phyloP scores from a whole-genome alignment of 768 basidiomycete species.

The Suillus bovinus region DNA sequence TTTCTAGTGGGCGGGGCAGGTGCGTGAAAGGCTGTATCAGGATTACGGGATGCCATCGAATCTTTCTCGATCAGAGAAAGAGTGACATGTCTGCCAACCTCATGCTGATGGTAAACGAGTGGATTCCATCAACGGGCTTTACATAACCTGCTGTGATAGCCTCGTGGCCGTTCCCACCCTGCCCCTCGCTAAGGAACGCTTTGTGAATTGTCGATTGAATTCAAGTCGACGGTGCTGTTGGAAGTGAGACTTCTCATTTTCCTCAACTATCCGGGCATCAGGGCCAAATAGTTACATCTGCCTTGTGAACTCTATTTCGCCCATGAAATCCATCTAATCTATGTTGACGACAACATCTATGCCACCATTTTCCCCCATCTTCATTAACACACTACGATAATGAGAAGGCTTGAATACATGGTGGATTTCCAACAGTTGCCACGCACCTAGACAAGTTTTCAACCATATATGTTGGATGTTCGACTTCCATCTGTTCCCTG shows the following conservation, averaged over 20 bases:
- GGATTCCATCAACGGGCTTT: not conserved
- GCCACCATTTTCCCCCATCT: constrained; percentile 38
- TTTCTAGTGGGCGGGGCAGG: not conserved
- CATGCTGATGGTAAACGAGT: not conserved
- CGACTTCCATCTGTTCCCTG: constrained; percentile 63
- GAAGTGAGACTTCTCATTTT: not conserved
- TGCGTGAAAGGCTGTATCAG: not conserved
- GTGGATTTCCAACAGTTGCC: not conserved
- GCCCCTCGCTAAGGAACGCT: not conserved
- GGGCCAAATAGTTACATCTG: not conserved
- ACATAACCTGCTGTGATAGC: not conserved
- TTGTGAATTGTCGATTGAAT: not conserved
- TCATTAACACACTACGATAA: constrained; percentile 28
- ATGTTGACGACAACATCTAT: constrained; percentile 42
- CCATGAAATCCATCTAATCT: constrained; percentile 21
- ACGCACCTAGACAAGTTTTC: constrained; percentile 67
- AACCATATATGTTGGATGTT: constrained; percentile 67
- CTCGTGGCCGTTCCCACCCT: not conserved
- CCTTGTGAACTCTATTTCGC: not conserved
- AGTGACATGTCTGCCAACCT: not conserved
- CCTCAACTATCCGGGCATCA: not conserved
- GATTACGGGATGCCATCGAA: not conserved
- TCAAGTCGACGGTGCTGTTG: not conserved
- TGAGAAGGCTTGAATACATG: constrained; percentile 3
- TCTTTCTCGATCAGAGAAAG: not conserved